Conservation (phyloP, 2,329 filamentous ascomycete genomes). For the Venturia aucupariae region DNA sequence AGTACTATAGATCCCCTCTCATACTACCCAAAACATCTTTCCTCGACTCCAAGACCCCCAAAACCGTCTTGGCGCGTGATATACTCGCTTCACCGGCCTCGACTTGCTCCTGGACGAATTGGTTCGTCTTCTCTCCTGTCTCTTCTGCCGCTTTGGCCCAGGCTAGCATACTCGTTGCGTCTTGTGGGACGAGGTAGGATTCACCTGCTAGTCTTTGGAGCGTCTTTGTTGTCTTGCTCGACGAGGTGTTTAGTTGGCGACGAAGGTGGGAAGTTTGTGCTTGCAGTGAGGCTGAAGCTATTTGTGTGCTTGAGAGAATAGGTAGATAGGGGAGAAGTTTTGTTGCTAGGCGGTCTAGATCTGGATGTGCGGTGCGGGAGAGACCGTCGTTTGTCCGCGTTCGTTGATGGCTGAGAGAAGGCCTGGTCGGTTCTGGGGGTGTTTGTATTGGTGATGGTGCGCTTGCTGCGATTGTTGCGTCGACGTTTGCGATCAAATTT, state of each 20-base stretch:
- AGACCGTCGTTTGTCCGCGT: neutral
- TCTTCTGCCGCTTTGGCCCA: constrained; percentile 17
- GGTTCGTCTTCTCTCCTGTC: constrained; percentile 6
- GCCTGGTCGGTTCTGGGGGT: neutral
- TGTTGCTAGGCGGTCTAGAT: constrained; percentile 15
- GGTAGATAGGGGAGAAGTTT: constrained; percentile 25
- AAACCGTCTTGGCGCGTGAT: constrained; percentile 5
- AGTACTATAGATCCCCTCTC: constrained; percentile 2
- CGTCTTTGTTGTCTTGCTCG: constrained; percentile 23
- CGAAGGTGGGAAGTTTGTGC: constrained; percentile 28
- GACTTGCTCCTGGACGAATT: constrained; percentile 10
- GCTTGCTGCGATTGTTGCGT: constrained; percentile 3
- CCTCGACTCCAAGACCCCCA: neutral
- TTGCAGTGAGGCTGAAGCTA: constrained; percentile 25
- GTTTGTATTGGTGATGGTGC: neutral
- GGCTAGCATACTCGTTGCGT: constrained; percentile 13
- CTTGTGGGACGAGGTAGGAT: constrained; percentile 29
- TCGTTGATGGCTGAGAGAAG: neutral
- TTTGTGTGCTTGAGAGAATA: constrained; percentile 21
- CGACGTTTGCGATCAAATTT: constrained; percentile 5
- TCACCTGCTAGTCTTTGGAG: constrained; percentile 29
- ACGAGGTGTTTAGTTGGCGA: constrained; percentile 23
- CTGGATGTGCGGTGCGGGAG: neutral
- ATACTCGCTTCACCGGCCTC: constrained; percentile 12
- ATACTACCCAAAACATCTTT: constrained; percentile 8